phyloP scores from a whole-genome alignment of 1,284 basidiomycete species.

The Ganoderma leucocontextum region DNA sequence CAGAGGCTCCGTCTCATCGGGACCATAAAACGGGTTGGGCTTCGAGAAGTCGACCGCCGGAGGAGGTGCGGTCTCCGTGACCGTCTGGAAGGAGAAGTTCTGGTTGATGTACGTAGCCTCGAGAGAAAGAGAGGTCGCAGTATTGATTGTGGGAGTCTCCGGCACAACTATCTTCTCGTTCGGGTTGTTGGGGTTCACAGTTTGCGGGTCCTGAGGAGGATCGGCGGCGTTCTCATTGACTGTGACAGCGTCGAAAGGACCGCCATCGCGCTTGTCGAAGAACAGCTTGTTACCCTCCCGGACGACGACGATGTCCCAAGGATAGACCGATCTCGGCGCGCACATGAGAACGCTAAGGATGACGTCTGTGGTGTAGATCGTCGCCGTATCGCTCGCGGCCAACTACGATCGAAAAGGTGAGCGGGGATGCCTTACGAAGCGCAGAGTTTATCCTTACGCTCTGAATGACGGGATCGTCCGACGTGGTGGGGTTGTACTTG shows the following conservation, averaged over 20 bases:
- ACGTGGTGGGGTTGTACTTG: slow-evolving; percentile 97
- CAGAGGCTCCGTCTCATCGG: slow-evolving; percentile 93
- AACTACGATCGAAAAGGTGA: slow-evolving; percentile 56
- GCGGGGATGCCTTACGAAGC: neutral
- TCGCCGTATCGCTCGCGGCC: slow-evolving; percentile 80
- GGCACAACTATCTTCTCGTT: slow-evolving; percentile 67
- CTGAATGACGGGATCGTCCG: slow-evolving; percentile 96
- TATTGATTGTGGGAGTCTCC: slow-evolving; percentile 87
- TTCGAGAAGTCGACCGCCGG: slow-evolving; percentile 77
- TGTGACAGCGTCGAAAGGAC: slow-evolving; percentile 96
- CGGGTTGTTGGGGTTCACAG: slow-evolving; percentile 81
- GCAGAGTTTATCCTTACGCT: slow-evolving; percentile 56
- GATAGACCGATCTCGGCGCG: slow-evolving; percentile 94
- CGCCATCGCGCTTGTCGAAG: slow-evolving; percentile 98
- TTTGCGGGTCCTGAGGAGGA: slow-evolving; percentile 88
- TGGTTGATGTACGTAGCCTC: slow-evolving; percentile 99
- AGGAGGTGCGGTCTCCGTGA: slow-evolving; percentile 75
- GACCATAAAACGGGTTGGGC: slow-evolving; percentile 96
- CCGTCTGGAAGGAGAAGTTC: slow-evolving; percentile 98
- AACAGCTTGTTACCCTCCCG: slow-evolving; percentile 94
- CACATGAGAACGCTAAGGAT: slow-evolving; percentile 98
- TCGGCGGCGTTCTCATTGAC: slow-evolving; percentile 99
- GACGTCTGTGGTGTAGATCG: slow-evolving; percentile 94
- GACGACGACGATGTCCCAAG: slow-evolving; percentile 98
- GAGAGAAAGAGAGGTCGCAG: slow-evolving; percentile 91